phyloP scores from a whole-genome alignment of 768 basidiomycete species.

The Lactarius hengduanensis region DNA sequence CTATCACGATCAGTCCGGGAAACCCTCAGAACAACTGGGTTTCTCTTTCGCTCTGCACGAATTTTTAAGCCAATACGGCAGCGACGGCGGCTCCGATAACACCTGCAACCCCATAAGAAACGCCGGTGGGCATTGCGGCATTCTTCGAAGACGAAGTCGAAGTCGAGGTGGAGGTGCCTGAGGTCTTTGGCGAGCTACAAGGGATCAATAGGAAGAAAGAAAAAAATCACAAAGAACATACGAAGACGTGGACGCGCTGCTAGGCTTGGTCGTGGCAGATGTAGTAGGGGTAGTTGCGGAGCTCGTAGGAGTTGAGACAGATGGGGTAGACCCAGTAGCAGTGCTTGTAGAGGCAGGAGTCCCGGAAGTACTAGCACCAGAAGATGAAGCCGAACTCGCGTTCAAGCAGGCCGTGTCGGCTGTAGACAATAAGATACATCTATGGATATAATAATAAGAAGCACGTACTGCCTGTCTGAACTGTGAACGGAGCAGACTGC shows the following conservation, averaged over 20 bases:
- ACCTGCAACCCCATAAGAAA: slow-evolving; percentile 41
- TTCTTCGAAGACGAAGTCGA: slow-evolving; percentile 34
- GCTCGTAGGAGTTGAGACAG: background rate
- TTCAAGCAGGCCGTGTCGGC: slow-evolving; percentile 41
- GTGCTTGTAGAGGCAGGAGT: slow-evolving; percentile 12
- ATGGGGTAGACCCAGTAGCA: slow-evolving; percentile 3
- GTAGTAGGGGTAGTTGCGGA: slow-evolving; percentile 1
- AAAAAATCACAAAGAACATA: background rate
- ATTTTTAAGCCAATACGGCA: slow-evolving; percentile 41
- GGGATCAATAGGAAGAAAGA: background rate
- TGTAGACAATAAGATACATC: slow-evolving; percentile 17
- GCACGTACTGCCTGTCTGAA: slow-evolving; percentile 38
- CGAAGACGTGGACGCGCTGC: slow-evolving; percentile 4
- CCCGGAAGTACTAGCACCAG: slow-evolving; percentile 10
- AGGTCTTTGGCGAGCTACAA: background rate
- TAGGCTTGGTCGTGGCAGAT: background rate
- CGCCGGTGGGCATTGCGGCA: slow-evolving; percentile 39
- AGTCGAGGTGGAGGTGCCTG: slow-evolving; percentile 11
- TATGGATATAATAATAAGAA: slow-evolving; percentile 16
- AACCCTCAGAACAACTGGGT: background rate
- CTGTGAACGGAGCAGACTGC: slow-evolving; percentile 53
- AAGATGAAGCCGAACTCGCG: slow-evolving; percentile 26
- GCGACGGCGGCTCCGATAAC: slow-evolving; percentile 38
- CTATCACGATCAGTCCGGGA: slow-evolving; percentile 10
- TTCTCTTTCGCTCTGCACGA: slow-evolving; percentile 1